A percentile compares a stretch with the other conserved stretches of the same genome.
Conservation (phyloP, 2,329 filamentous ascomycete genomes). For the Botryotinia narcissicola region DNA sequence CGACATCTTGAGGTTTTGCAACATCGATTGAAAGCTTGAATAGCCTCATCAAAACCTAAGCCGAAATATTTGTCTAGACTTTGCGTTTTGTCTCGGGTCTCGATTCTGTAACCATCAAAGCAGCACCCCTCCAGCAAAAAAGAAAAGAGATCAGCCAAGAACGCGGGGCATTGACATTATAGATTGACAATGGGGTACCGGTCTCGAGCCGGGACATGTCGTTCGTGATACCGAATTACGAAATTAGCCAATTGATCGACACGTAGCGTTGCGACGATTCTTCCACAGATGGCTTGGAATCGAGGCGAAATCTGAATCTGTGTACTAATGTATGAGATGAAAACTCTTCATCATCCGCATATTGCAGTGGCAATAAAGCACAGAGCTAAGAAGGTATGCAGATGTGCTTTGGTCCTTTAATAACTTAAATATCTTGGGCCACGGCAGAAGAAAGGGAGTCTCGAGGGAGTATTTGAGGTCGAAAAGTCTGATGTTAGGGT, state of each 20-base stretch:
- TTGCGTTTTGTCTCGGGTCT: neutral
- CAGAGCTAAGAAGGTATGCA: neutral
- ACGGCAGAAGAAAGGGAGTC: neutral
- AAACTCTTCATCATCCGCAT: neutral
- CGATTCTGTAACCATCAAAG: neutral
- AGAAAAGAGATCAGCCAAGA: neutral
- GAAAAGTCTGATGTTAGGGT: neutral
- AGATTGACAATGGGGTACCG: neutral
- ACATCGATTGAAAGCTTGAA: neutral
- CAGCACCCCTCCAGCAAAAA: neutral
- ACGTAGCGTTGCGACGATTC: neutral
- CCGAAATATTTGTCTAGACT: neutral
- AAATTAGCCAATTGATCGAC: neutral
- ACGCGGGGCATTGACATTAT: neutral
- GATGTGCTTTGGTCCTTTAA: neutral
- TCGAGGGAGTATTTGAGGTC: neutral
- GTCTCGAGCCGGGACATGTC: neutral
- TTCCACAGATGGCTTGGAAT: neutral
- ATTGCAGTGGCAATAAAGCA: neutral
- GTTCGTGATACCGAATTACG: neutral
- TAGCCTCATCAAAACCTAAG: neutral
- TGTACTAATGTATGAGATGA: neutral
- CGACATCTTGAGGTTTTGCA: neutral
- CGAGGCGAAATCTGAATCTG: neutral
- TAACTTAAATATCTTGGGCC: neutral